Base-by-base conservation (phyloP, 768 basidiomycete genomes). In the Amanita pseudoporphyria region DNA sequence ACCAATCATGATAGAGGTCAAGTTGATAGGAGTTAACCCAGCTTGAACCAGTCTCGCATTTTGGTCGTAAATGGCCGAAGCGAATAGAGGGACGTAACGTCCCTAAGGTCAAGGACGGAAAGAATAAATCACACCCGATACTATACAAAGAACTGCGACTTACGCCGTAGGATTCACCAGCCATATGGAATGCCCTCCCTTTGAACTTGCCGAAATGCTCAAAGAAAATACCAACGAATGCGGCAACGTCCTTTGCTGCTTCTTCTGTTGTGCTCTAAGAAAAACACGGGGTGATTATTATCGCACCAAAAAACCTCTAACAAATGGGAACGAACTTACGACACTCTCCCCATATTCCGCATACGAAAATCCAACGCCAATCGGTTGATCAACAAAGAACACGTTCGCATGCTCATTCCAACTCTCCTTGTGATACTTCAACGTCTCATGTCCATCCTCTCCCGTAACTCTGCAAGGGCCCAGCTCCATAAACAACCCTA, bases 1-100 rank as follows among this genome's bases (percentile, higher is more conserved):
- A 56, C 83, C 86, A 49, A 90, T 88, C 61, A 89, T 67, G n/a
- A 86, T 71, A 51, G 78, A 82, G 49, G 76, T 66, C 3, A 90
- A 67, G 60, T 89, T 88, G 54, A 90, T 57, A 54, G 70, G 56
- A 64, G 74, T 53, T 71, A 82, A 14, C 60, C 74, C 83, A 9
- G 67, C 76, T n/a, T 71, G 62, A 36, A 69, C 62, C 9, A 84
- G 69, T 24, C 69, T 60, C 40, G 63, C 57, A 61, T 92, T 90
- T 56, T 82, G 78, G 63, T 91, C 88, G 44, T 81, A 76, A 9
- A 91, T 79, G 28, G 82, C 81, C 13, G 84, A 74, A 0, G 86
- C 88, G 54, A 91, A 91, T 1, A 84, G 66, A 1, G 82, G 84
- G 1, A 87, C 67, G 57, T 86, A 84, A 9, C 80, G 76, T 4